Conservation (phyloP, 192 early-diverging fungal genomes). For the Pilaira anomala region DNA sequence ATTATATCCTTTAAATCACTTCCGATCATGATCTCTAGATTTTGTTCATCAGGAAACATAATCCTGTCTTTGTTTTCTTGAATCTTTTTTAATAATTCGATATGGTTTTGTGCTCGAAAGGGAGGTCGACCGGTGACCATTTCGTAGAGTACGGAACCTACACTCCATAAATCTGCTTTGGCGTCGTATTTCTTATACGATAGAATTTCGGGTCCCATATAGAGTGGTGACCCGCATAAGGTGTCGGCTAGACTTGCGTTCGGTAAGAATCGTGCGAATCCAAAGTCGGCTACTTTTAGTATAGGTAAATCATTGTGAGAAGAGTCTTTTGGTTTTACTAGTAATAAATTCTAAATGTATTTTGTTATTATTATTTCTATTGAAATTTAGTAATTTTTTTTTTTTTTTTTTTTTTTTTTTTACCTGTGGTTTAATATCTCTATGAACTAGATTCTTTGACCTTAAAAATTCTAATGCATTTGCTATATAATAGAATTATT, state of each 20-base stretch:
- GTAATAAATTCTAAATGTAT: slow-evolving; percentile 85
- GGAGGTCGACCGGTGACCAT: slow-evolving; percentile 90
- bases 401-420: not conserved
- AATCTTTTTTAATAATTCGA: slow-evolving; percentile 89
- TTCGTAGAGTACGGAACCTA: slow-evolving; percentile 93
- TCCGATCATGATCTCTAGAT: slow-evolving; percentile 14
- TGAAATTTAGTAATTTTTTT: no score
- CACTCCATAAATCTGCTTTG: slow-evolving; percentile 95
- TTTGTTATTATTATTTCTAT: not conserved
- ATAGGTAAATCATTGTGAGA: slow-evolving; percentile 55
- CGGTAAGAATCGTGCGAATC: slow-evolving; percentile 90
- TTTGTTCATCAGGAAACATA: slow-evolving; percentile 74
- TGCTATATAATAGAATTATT: slow-evolving; percentile 36
- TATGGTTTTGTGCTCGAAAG: slow-evolving; percentile 89
- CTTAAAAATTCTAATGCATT: slow-evolving; percentile 87
- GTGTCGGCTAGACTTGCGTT: slow-evolving; percentile 87
- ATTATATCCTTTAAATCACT: slow-evolving; percentile 84
- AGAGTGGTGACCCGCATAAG: slow-evolving; percentile 94
- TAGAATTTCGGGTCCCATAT: slow-evolving; percentile 90
- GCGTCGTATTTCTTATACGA: slow-evolving; percentile 92
- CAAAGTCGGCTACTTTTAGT: slow-evolving; percentile 96
- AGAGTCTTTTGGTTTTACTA: slow-evolving; percentile 62
- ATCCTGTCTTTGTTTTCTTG: slow-evolving; percentile 83
- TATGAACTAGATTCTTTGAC: slow-evolving; percentile 85
- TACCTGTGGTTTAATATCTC: slow-evolving; percentile 97